A percentile compares a stretch with the other conserved stretches of the same genome.
These are phyloP conservation scores for Chrysanthemum seticuspe DNA, from an alignment of 129 eudicot species.

Conservation along the genomic window DNA sequence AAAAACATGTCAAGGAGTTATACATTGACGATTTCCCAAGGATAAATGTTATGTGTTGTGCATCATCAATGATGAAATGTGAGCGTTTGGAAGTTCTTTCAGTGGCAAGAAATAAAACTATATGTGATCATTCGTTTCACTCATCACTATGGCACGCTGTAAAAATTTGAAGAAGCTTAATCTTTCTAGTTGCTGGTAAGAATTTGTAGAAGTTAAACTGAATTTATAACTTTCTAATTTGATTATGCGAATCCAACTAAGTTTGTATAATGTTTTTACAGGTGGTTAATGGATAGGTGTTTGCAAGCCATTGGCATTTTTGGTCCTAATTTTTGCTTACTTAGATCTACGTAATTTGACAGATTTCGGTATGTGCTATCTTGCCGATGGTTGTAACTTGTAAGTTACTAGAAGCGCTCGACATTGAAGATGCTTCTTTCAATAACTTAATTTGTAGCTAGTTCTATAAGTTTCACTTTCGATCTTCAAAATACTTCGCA, in stretches of 20 bases:
- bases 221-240: neutral
- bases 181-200: constrained; percentile 52
- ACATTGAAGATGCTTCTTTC: constrained; percentile 43
- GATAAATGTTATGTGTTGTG: too few species aligned
- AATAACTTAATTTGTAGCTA: constrained; percentile 28
- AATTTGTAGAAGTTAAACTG: neutral
- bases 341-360: constrained; percentile 36
- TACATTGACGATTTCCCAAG: too few species aligned
- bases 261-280: constrained; percentile 20
- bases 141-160: constrained; percentile 29
- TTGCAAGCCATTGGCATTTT: constrained; percentile 36
- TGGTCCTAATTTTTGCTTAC: constrained; percentile 36
- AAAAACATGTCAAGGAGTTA: too few species aligned
- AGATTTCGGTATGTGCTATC: constrained; percentile 31
- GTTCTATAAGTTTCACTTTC: too few species aligned
- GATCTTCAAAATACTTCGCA: too few species aligned
- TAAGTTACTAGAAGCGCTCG: constrained; percentile 22
- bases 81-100: constrained; percentile 44
- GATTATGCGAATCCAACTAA: constrained; percentile 17
- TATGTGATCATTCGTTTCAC: constrained; percentile 36
- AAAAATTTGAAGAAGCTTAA: constrained; percentile 45
- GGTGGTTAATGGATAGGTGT: constrained; percentile 42
- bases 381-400: constrained; percentile 50
- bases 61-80: constrained; percentile 25
- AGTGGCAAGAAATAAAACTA: constrained; percentile 38